A percentile compares a stretch with the other conserved stretches of the same genome.
Conservation (phyloP, 2,329 filamentous ascomycete species). For the Verticillium nonalfalfae region DNA sequence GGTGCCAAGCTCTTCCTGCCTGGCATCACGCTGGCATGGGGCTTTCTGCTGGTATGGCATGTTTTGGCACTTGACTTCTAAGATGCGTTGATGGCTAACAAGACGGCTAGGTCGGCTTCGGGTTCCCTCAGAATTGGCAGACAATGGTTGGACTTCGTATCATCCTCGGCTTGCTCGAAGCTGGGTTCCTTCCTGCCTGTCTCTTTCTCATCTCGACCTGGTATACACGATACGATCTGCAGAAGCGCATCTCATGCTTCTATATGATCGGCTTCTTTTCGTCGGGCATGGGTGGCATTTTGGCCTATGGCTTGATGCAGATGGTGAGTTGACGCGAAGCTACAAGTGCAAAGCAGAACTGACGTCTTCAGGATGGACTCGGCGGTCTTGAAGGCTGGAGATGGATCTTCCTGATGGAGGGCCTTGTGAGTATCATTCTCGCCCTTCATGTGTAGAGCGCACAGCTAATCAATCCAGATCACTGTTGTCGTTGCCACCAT, state of each 20-base stretch:
- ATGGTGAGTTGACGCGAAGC: conserved; percentile 13
- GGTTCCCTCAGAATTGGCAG: conserved; percentile 1
- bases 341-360: background rate
- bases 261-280: conserved; percentile 17
- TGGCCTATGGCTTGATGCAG: conserved; percentile 18
- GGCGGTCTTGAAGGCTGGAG: conserved; percentile 47
- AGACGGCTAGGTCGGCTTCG: conserved; percentile 10
- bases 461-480: conserved; percentile 15
- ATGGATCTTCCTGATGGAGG: conserved; percentile 62
- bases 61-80: background rate
- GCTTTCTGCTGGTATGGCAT: conserved; percentile 3
- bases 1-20: conserved; percentile 13
- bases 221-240: conserved; percentile 62
- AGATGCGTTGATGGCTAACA: conserved; percentile 9
- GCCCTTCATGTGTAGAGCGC: background rate
- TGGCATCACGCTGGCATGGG: conserved; percentile 12
- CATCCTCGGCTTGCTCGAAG: conserved; percentile 12
- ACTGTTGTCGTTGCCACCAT: conserved; percentile 21
- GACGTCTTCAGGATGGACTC: conserved; percentile 42
- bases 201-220: conserved; percentile 55
- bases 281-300: conserved; percentile 14
- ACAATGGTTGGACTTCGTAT: conserved; percentile 7
- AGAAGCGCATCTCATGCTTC: conserved; percentile 39
- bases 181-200: conserved; percentile 45
- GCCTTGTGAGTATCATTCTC: conserved; percentile 40